Evolutionary conservation across 257 asterid species (phyloP).

Genomic region (Lycium barbarum): DNA sequence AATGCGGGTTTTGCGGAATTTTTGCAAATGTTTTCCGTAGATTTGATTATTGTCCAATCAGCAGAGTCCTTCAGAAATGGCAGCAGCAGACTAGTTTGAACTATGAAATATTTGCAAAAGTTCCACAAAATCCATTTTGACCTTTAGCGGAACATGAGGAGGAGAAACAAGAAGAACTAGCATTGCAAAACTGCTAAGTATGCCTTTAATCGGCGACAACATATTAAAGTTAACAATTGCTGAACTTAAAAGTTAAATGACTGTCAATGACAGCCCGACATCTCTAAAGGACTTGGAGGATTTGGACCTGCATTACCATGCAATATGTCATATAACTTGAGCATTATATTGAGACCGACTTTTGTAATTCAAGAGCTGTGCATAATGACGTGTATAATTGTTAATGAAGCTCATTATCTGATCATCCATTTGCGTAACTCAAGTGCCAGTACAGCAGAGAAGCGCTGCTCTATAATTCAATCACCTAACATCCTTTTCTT

Average conservation of each 20-base stretch:
- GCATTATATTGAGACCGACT: not conserved
- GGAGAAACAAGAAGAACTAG: not conserved
- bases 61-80: not conserved
- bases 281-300: slow-evolving; percentile 3
- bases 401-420: not conserved
- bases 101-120: slow-evolving; percentile 10
- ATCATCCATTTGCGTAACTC: not conserved
- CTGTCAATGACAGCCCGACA: not conserved
- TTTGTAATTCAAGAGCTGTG: not conserved
- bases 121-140: not conserved
- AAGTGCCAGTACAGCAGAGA: not conserved
- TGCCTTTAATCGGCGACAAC: not conserved
- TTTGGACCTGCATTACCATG: slow-evolving; percentile 8
- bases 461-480: not conserved
- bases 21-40: not conserved
- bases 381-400: not conserved
- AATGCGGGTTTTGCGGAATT: not conserved
- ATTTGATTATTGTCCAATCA: not conserved
- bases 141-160: not conserved
- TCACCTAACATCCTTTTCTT: not conserved
- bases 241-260: not conserved
- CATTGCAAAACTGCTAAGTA: not conserved
- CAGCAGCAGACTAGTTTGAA: slow-evolving; percentile 7
- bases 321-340: slow-evolving; percentile 6
- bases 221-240: not conserved